Evolutionary conservation across 352 stramenopile species (phyloP), one percentile per base, ranked within the genome.

Genomic region (Phytopythium chamaehyphon): DNA sequence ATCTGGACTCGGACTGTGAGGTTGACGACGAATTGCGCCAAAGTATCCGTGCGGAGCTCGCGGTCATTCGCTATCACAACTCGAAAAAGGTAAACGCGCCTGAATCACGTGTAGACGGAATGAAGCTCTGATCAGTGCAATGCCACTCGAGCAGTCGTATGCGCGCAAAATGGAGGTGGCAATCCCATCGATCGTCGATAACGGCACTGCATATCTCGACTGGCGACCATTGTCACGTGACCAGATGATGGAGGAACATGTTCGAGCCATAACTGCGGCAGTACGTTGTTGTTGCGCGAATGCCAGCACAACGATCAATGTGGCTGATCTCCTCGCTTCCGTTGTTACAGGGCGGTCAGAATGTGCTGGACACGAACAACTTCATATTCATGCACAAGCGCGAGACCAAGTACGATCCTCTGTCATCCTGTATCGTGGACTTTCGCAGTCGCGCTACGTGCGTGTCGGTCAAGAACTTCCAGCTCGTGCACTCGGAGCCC

Each of bases 381-480:
- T 88, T 93, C 44, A 73, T 86, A 22, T 91, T 88, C 55, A 54
- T 93, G 39, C 84, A 95, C 69, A 89, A 90, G 57, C 76, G 83
- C 15, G 83, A 95, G 67, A 89, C 78, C 23, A 90, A 93, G 64
- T 96, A 97, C 65, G 88, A 96, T 62, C 88, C 85, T 28, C 65
- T 96, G 5, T 95, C 81, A n/a, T 93, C 82, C 31, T 96, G 88
- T 54, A 91, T 96, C 57, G 88, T 96, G 51, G 90, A 97, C 62
- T 97, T 96, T 56, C 88, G 85, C 37, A 95, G 88, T 44, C 71
- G 89, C n/a, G 90, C 89, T 39, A 95, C 81, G 16, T 90, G 86
- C 57, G 83, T 90, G 14, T 96, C 84, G 22, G 85, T 97, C 22
- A 97, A 97, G 57, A 97, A 97, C 62, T 97, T 96, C 59, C 90